Evolutionary conservation across 148 eudicot species (phyloP), one percentile per base, ranked within the genome.

Genomic region (Dianthus caryophyllus): DNA sequence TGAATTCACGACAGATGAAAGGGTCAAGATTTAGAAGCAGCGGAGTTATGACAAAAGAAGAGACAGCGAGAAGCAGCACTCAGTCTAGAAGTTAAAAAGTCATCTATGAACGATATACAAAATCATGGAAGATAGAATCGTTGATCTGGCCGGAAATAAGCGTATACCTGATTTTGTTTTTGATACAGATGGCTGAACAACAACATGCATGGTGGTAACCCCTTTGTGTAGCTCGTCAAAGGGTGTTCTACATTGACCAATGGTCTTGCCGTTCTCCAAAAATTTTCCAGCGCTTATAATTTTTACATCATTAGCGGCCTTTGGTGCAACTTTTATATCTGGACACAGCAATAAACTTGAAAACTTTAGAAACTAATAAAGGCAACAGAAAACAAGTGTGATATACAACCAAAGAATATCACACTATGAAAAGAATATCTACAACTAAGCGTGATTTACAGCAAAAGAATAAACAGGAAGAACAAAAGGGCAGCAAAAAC

Each of bases 161-260:
- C 70, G 68, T 49, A 49, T 73, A 88, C 97, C 97, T 86, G 87
- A 70, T 75, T 86, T 91, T 11, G 82, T 71, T 83, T 88, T 91
- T 38, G 89, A 75, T 67, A 82, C 50, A 62, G 91, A 77, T 46
- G 89, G 96, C 77, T 88, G 97, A 74, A 91, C 88, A 75, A 91
- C 95, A 70, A 88, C 97, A 76, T 86, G 97, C 97, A 91, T 91
- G 27, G 86, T 85, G 59, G 86, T 84, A 58, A 83, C 77, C 31
- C 84, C 88, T 41, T 75, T 83, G 11, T 87, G 83, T 58, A 84
- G 87, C 69, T 91, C 97, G 10, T 82, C 87, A 71, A 86, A 83
- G 67, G 90, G 84, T 49, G 71, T 75, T 73, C 75, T 79, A 82
- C 96, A 91, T 67, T 91, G 92, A 22, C 83, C 84, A 66, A 88